Evolutionary conservation across 208 protist genomes (phyloP).

Genomic region (Wallacemonas sp.): DNA sequence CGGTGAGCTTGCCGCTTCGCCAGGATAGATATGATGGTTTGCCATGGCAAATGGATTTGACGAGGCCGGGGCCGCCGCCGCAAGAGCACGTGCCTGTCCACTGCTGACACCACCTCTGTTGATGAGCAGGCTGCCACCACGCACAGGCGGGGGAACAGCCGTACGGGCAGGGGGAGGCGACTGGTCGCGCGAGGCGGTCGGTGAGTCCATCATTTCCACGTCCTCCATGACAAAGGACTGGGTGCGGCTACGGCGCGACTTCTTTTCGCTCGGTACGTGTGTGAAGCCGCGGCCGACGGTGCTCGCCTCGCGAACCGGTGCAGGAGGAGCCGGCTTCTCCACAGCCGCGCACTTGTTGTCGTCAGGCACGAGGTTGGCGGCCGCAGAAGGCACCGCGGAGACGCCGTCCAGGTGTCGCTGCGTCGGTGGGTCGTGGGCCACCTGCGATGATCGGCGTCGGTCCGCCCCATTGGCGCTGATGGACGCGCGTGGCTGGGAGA

Average conservation of each 20-base stretch:
- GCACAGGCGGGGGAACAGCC: too few species aligned
- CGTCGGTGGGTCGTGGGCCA: not conserved
- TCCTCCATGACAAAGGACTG: slow-evolving; percentile 1
- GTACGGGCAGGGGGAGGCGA: too few species aligned
- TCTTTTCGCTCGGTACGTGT: not conserved
- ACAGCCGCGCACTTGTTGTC: not conserved
- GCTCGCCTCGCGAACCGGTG: not conserved
- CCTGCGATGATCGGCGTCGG: not conserved
- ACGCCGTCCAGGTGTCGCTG: not conserved
- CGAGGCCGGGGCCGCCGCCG: too few species aligned
- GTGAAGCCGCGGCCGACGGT: not conserved
- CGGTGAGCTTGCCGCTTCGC: not conserved
- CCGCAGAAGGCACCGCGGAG: not conserved
- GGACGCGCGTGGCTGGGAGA: not conserved
- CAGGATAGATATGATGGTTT: not conserved
- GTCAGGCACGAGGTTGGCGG: too few species aligned
- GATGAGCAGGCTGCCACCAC: too few species aligned
- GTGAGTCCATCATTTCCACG: not conserved
- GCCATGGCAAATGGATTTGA: not conserved
- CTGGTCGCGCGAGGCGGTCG: too few species aligned
- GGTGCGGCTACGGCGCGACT: not conserved
- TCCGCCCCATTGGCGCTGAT: not conserved
- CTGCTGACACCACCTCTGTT: too few species aligned
- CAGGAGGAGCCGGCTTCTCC: not conserved
- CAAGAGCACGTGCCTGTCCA: too few species aligned